phyloP scores from a whole-genome alignment of 495 filamentous ascomycete genomes.

The Pyrenula massariospora region DNA sequence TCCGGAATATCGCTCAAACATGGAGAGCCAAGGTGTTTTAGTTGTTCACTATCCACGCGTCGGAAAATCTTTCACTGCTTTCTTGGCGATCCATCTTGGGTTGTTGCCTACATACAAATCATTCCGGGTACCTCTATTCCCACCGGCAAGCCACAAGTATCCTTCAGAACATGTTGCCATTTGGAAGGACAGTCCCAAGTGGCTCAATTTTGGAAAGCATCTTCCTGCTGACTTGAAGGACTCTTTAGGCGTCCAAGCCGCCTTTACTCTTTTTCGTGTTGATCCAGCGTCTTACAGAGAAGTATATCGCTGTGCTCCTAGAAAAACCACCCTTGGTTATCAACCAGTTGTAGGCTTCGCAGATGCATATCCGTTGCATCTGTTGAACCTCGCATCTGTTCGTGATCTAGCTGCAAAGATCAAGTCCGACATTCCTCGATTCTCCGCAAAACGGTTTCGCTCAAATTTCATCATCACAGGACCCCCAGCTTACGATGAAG shows the following conservation, averaged over 20 bases:
- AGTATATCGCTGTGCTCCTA: constrained; percentile 67
- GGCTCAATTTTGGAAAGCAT: constrained; percentile 32
- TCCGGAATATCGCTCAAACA: constrained; percentile 19
- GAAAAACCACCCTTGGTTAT: constrained; percentile 55
- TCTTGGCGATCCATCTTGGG: constrained; percentile 11
- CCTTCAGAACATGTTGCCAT: constrained; percentile 53
- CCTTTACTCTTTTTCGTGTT: constrained; percentile 62
- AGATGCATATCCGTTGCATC: constrained; percentile 81
- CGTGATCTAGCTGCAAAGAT: constrained; percentile 45
- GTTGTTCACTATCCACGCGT: constrained; percentile 24
- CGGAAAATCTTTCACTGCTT: constrained; percentile 4
- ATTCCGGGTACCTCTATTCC: constrained; percentile 55
- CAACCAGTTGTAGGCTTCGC: constrained; percentile 71
- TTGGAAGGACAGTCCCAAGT: constrained; percentile 57
- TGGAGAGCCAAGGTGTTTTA: constrained; percentile 26
- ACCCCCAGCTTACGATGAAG: constrained; percentile 54
- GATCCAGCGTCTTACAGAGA: constrained; percentile 47
- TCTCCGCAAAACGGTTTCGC: constrained; percentile 65
- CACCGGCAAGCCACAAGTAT: constrained; percentile 43
- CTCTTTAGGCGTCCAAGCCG: constrained; percentile 30
- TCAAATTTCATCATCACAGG: constrained; percentile 72
- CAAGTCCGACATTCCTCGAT: constrained; percentile 39
- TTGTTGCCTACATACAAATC: constrained; percentile 15
- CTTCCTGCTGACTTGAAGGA: constrained; percentile 45
- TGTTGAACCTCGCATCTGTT: constrained; percentile 65